Evolutionary conservation across 2,329 filamentous ascomycete genomes (phyloP).

Genomic region (Neonectria magnoliae): DNA sequence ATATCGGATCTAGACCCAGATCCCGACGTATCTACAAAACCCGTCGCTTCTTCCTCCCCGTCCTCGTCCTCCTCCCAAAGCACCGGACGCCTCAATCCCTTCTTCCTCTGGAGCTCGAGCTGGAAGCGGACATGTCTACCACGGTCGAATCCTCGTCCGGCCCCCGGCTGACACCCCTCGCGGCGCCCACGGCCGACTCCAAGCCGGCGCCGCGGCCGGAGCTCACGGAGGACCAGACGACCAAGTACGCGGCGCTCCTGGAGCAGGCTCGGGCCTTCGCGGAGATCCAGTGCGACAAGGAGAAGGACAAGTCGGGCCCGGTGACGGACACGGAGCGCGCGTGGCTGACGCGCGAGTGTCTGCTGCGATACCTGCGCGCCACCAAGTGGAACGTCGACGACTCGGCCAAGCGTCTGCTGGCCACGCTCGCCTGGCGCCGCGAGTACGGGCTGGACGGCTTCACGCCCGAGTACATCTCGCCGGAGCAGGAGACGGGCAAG

Average conservation of each 20-base stretch:
- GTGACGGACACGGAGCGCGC: conserved; percentile 83
- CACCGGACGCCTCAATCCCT: background rate
- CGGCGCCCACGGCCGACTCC: conserved; percentile 64
- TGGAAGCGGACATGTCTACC: conserved; percentile 32
- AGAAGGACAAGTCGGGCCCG: conserved; percentile 68
- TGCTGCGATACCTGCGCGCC: conserved; percentile 91
- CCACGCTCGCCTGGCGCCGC: conserved; percentile 86
- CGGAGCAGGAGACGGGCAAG: conserved; percentile 97
- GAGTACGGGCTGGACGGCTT: conserved; percentile 86
- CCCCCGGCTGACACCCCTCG: conserved; percentile 65
- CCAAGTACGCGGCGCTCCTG: conserved; percentile 84
- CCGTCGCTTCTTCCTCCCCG: background rate
- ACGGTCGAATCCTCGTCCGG: conserved; percentile 30
- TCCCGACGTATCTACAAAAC: background rate
- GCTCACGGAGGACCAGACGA: conserved; percentile 79
- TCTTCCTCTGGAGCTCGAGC: background rate
- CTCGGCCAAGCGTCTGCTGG: conserved; percentile 80
- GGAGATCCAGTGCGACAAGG: conserved; percentile 66
- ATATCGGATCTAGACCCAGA: background rate
- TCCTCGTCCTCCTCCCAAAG: background rate
- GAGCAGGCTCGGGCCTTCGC: conserved; percentile 76
- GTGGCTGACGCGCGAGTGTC: conserved; percentile 92
- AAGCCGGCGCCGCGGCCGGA: conserved; percentile 65
- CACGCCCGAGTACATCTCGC: conserved; percentile 86
- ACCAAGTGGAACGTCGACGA: conserved; percentile 87